Base-by-base conservation (phyloP, 352 stramenopile genomes). In the Pythium myriotylum region DNA sequence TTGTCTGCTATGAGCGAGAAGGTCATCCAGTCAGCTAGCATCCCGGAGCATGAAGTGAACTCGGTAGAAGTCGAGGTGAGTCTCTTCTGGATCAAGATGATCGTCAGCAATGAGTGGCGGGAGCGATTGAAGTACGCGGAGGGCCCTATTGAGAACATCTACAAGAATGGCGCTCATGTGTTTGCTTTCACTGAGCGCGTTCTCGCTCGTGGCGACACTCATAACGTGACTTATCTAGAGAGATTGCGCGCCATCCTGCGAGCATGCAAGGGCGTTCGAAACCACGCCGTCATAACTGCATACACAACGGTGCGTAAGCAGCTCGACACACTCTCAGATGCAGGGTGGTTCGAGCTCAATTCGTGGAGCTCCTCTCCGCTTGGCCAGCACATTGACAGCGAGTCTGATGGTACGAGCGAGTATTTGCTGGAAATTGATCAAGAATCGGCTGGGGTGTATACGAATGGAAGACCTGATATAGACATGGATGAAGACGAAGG, bases 21-120 rank as follows among this genome's bases (percentile, higher is more conserved):
- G 33, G 53, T 92, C 17, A 72, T 89, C 9, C 24, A 62, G 1
- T 24, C 16, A 19, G 60, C 74, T 19, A 55, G 54, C 2, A 46
- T 58, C 35, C 13, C 51, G 6, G 64, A 56, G 61, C 40, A n/a
- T 8, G 19, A 39, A 22, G 17, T 13, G 0, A 40, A 32, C 17
- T 17, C 17, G 6, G 22, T 13, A 17, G 75, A 84, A 37, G 45
- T 79, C 7, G 76, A 81, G 23, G 52, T 80, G 26, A 54, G 61
- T 16, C 39, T 91, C 12, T 61, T 72, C 17, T 91, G 79, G 81
- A 81, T 89, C 59, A 80, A 88, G 41, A 75, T 84, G 19, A 64
- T 91, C 57, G 59, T 81, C 20, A 78, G 76, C 45, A 88, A 87
- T 55, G 77, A 86, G 27, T 91, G 83, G 72, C 79, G 83, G 14